Conservation (phyloP, 345 rosid species). For the Murraya paniculata region DNA sequence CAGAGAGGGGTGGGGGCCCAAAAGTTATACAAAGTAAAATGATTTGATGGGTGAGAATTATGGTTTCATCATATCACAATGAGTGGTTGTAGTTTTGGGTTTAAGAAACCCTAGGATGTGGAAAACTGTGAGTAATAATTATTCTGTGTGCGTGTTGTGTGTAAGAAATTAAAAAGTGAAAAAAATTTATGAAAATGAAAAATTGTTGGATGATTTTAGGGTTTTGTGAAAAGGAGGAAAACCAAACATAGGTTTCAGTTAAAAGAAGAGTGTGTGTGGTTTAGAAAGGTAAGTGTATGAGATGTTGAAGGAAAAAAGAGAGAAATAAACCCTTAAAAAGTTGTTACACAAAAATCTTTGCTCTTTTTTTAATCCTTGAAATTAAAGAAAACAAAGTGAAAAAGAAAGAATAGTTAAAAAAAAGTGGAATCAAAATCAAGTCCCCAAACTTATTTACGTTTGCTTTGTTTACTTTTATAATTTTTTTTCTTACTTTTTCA, state of each 20-base stretch:
- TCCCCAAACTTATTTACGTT: slow-evolving; percentile 17
- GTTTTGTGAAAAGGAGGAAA: slow-evolving; percentile 27
- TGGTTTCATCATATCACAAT: slow-evolving; percentile 26
- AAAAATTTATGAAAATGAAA: background rate
- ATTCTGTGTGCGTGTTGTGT: background rate
- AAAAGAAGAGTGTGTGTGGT: slow-evolving; percentile 21
- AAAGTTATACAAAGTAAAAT: slow-evolving; percentile 11
- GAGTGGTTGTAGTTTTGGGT: slow-evolving; percentile 22
- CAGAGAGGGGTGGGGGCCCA: background rate
- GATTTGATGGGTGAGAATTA: slow-evolving; percentile 21
- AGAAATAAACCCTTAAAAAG: slow-evolving; percentile 31
- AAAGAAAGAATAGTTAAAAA: slow-evolving; percentile 8
- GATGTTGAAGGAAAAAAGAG: slow-evolving; percentile 28
- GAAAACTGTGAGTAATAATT: slow-evolving; percentile 7
- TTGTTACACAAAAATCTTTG: slow-evolving; percentile 19
- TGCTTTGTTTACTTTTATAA: slow-evolving; percentile 11
- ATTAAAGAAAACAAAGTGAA: slow-evolving; percentile 7
- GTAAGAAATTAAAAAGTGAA: background rate
- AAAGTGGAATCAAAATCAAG: slow-evolving; percentile 20
- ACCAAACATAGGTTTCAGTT: slow-evolving; percentile 35
- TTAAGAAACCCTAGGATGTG: slow-evolving; percentile 9
- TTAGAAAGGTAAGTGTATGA: slow-evolving; percentile 38
- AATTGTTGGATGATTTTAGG: slow-evolving; percentile 16
- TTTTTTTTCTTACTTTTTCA: slow-evolving; percentile 27
- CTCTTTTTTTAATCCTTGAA: slow-evolving; percentile 5